Evolutionary conservation across 768 basidiomycete species (phyloP).

Genomic region (Xerocomus brunneocitrinus): DNA sequence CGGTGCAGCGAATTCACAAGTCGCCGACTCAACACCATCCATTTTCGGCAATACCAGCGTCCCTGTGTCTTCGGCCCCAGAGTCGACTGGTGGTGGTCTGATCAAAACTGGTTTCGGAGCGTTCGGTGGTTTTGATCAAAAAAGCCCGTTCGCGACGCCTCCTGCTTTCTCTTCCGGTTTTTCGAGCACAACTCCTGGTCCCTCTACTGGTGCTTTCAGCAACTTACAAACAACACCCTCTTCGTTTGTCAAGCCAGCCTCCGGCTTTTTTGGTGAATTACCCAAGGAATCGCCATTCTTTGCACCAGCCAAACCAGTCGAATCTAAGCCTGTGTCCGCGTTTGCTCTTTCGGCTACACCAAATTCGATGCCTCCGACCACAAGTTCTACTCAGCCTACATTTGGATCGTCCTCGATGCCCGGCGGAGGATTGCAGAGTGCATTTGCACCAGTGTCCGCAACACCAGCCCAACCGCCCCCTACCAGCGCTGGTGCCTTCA

Average conservation of each 20-base stretch:
- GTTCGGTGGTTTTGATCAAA: conserved; percentile 22
- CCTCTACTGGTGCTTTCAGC: not conserved
- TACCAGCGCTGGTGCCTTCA: conserved; percentile 21
- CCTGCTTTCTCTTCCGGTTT: conserved; percentile 17
- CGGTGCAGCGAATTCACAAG: conserved; percentile 21
- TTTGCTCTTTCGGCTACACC: not conserved
- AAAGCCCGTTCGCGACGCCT: conserved; percentile 23
- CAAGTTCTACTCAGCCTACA: conserved; percentile 1
- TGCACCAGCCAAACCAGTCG: not conserved
- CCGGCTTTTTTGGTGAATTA: not conserved
- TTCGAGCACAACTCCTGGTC: not conserved
- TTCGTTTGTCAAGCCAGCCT: not conserved
- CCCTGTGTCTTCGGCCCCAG: conserved; percentile 8
- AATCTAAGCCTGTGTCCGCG: not conserved
- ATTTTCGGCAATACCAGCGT: conserved; percentile 30
- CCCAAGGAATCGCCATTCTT: not conserved
- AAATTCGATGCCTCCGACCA: not conserved
- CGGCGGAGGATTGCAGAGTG: conserved; percentile 16
- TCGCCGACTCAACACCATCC: conserved; percentile 24
- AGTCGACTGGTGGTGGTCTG: conserved; percentile 15
- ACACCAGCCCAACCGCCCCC: conserved; percentile 11
- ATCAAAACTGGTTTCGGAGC: conserved; percentile 36
- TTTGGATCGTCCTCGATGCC: conserved; percentile 39
- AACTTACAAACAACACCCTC: conserved; percentile 1
- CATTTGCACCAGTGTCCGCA: conserved; percentile 11